Evolutionary conservation across 2,329 filamentous ascomycete species (phyloP).

Genomic region (Fusarium acutatum): DNA sequence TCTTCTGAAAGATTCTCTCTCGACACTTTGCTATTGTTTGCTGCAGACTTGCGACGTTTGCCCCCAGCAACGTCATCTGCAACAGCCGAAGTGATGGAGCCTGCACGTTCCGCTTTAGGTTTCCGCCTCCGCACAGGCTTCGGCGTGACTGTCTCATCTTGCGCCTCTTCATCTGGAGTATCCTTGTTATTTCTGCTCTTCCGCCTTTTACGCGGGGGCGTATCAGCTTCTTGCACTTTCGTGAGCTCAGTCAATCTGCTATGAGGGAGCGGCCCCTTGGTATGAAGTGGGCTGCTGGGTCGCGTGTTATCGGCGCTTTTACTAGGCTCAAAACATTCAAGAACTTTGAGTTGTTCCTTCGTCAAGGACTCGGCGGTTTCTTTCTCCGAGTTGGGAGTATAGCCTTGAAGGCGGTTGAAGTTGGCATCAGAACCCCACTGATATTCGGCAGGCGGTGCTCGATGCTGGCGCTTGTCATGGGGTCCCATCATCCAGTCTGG

Average conservation of each 20-base stretch:
- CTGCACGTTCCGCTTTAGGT: constrained; percentile 53
- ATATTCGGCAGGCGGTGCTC: constrained; percentile 56
- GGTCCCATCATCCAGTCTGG: constrained; percentile 53
- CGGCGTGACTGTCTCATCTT: constrained; percentile 47
- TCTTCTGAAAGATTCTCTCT: constrained; percentile 81
- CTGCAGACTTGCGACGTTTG: constrained; percentile 61
- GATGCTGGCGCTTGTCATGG: constrained; percentile 41
- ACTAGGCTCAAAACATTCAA: constrained; percentile 66
- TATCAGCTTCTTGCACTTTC: constrained; percentile 51
- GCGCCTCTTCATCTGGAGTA: constrained; percentile 50
- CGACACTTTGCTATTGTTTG: constrained; percentile 53
- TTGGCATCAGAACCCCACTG: constrained; percentile 75
- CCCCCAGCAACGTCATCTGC: constrained; percentile 48
- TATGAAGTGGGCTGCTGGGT: constrained; percentile 61
- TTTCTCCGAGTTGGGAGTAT: constrained; percentile 63
- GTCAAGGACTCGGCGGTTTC: constrained; percentile 67
- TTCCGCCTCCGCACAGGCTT: constrained; percentile 57
- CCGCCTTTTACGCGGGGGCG: constrained; percentile 60
- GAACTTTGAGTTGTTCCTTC: constrained; percentile 61
- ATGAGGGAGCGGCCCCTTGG: constrained; percentile 21
- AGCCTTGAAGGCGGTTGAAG: constrained; percentile 67
- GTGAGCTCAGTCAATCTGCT: constrained; percentile 33
- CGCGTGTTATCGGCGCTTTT: constrained; percentile 68
- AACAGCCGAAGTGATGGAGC: constrained; percentile 44
- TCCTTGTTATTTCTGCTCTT: constrained; percentile 62